Evolutionary conservation across 805 yeast genomes (phyloP), one percentile per base, ranked within the genome.

Genomic region (Zygoascus biomembranicola): DNA sequence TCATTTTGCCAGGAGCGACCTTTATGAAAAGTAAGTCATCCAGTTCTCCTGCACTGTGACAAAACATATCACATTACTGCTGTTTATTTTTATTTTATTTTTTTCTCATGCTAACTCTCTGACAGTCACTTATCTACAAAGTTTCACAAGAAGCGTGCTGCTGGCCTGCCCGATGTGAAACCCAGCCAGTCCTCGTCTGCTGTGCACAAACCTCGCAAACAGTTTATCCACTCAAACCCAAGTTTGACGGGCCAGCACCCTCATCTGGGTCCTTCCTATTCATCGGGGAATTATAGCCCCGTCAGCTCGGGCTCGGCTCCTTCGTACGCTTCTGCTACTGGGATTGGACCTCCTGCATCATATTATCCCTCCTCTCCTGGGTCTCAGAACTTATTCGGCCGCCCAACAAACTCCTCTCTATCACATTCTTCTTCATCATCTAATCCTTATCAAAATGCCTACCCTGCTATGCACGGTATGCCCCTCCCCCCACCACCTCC

Each of bases 1-100:
- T 8, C 66, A 65, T 49, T 69, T 67, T 55, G 61, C 65, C 28
- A 60, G 72, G 10, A 59, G 61, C 19, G 72, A 69, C 43, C 60
- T 69, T 14, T 68, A 63, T 51, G 72, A 69, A 49, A 69, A 68
- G 44, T 42, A 42, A n/a, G 44, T 42, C 8, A 5, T 35, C 13
- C 39, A n/a, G n/a, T 19, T 18, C 44, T 42, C 16, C 44, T 14
- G 6, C 4, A 8, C 44, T 19, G 6, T 42, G 9, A 10, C 8
- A 16, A 41, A 8, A 8, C 8, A 10, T 8, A n/a, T 16, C 14
- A 10, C 43, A 41, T 41, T 41, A 9, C 14, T 41, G 20, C 35
- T 32, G 35, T 23, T 23, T 23, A 4, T 23, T 23, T 23, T 23
- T 23, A 23, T 23, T 23, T 23, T 23, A 23, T 23, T 23, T 23